Base-by-base conservation (phyloP, 2,329 filamentous ascomycete species). In the Colletotrichum lindemuthianum region DNA sequence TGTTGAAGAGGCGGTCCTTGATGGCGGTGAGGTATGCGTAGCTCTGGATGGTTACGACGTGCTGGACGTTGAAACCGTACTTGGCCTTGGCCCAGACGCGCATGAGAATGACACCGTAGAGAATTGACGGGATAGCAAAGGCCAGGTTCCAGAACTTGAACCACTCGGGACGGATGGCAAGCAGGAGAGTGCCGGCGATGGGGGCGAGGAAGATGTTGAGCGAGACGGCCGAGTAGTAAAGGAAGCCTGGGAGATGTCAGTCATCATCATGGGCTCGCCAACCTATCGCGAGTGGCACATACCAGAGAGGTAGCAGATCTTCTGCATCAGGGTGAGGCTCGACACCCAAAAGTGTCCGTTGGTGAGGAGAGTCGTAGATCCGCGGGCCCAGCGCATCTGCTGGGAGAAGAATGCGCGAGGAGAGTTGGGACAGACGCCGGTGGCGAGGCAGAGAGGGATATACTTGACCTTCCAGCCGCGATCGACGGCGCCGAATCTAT, bases 81-180 rank as follows among this genome's bases (percentile, higher is more conserved):
- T 70, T 69, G 44, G 76, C 76, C 67, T 78, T 78, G 53, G 76
- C 71, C 78, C 78, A 80, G 60, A 74, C 72, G 4, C 77, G 74
- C 61, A 79, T 76, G n/a, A 77, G 68, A 12, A 79, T 61, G 13
- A 78, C 68, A 16, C 75, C 76, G 68, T 79, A 79, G 15, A 79
- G 49, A 53, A 80, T 73, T 4, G 74, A 78, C 1, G 78, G 78
- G 8, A 79, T 70, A 15, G 78, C 78, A 60, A 80, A 80, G 6
- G 78, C 76, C n/a, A 80, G 71, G 70, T 79, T 80, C 72, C 78
- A 80, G 69, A 77, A 80, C 66, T 76, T 76, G 69, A 80, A 78
- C 71, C 74, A 78, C 37, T 78, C 70, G 1, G 78, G 78, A 2
- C 77, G 74, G 51, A 75, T 68, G 69, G 76, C 75, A 11, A 80